Base-by-base conservation (phyloP, 768 basidiomycete genomes). In the Pulveroboletus sp. region DNA sequence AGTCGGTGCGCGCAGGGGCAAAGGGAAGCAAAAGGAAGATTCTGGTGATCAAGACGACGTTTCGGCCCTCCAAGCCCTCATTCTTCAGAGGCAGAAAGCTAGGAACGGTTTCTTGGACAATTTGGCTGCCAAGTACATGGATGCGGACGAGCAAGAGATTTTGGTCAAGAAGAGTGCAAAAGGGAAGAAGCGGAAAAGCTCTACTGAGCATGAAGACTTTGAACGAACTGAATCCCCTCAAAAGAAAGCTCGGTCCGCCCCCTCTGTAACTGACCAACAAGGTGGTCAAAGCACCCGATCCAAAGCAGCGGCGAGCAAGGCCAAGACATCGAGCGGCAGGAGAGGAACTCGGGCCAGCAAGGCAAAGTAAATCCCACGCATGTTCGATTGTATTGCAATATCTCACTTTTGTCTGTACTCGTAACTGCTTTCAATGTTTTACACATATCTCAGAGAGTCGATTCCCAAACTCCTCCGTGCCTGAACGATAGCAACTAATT, bases 381-480 rank as follows among this genome's bases (percentile, higher is more conserved):
- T n/a, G 29, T 41, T 52, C 21, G 16, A 43, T 13, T 57, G n/a
- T 47, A 39, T 23, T 7, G 39, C 37, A 14, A 38, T 19, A 9
- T 27, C 44, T 37, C 34, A 44, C 39, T 49, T 21, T 17, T 29
- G 19, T 47, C 29, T 52, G 53, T 52, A 46, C 17, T 40, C 29
- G 20, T 53, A 61, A 17, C 23, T 35, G 14, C 38, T 40, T 17
- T 42, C n/a, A 6, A 23, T 27, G 11, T 40, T 43, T 69, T 72
- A 90, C 58, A 92, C 62, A 62, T 89, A 91, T 57, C 86, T 80
- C 52, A 92, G 68, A 20, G 82, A 75, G 69, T 94, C 92, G 52
- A 94, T 87, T 9, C 93, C 93, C 45, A 94, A 68, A 68, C 83
- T 85, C 52, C 89, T 74, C 50, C 92, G 74, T 14, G 89, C 90